These are phyloP conservation scores for Penicillium pulvis DNA, from an alignment of 495 filamentous ascomycete genomes.

Conservation along the genomic window DNA sequence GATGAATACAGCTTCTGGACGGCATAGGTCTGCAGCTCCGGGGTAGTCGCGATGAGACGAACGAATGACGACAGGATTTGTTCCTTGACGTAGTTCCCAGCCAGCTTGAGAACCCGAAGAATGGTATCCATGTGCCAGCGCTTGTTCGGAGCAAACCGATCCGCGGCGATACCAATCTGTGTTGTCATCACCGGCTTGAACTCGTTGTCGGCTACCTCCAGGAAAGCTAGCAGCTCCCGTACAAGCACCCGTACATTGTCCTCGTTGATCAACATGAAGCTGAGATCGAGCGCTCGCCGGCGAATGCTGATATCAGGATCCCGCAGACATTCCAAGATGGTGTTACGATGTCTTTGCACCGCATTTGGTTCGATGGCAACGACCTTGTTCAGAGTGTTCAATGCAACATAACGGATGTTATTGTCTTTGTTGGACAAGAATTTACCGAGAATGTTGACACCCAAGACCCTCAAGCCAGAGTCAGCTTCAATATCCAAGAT, in stretches of 20 bases:
- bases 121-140: slow-evolving; percentile 98
- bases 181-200: slow-evolving; percentile 98
- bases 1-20: slow-evolving; percentile 90
- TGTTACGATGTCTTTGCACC: slow-evolving; percentile 95
- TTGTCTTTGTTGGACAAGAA: slow-evolving; percentile 98
- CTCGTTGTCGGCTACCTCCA: slow-evolving; percentile 96
- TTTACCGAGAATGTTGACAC: slow-evolving; percentile 97
- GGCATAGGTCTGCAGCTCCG: slow-evolving; percentile 93
- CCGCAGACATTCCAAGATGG: slow-evolving; percentile 91
- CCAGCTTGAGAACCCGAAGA: slow-evolving; percentile 89
- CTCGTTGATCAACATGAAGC: slow-evolving; percentile 97
- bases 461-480: slow-evolving; percentile 86
- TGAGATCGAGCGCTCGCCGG: slow-evolving; percentile 89
- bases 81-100: slow-evolving; percentile 96
- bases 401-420: slow-evolving; percentile 96
- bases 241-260: slow-evolving; percentile 91
- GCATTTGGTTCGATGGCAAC: slow-evolving; percentile 98
- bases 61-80: slow-evolving; percentile 97
- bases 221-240: slow-evolving; percentile 86
- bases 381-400: slow-evolving; percentile 97
- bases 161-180: slow-evolving; percentile 95
- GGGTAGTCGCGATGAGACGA: slow-evolving; percentile 89
- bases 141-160: slow-evolving; percentile 93
- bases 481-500: slow-evolving; percentile 98
- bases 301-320: slow-evolving; percentile 99